Evolutionary conservation across 768 basidiomycete species (phyloP).

Genomic region (Mycena galericulata): DNA sequence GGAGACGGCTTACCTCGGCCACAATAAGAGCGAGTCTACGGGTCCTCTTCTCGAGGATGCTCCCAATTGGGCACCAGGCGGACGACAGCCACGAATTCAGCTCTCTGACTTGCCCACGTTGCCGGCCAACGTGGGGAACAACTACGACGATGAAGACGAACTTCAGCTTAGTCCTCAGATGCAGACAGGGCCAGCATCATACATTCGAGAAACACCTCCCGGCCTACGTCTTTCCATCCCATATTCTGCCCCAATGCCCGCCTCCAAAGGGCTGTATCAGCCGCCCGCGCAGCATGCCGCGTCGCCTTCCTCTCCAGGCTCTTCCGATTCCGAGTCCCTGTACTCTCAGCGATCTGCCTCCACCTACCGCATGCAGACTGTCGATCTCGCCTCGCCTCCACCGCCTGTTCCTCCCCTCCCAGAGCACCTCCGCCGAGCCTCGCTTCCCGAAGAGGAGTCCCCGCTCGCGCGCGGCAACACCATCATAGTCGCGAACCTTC

Average conservation of each 20-base stretch:
- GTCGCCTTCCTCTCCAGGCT: conserved; percentile 8
- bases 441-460: conserved; percentile 26
- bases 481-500: conserved; percentile 19
- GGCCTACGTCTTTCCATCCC: conserved; percentile 20
- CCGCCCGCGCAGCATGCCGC: not conserved
- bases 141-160: conserved; percentile 5
- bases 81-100: not conserved
- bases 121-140: not conserved
- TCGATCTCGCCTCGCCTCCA: conserved; percentile 11
- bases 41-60: conserved; percentile 14
- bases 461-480: conserved; percentile 31
- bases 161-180: conserved; percentile 9
- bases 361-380: conserved; percentile 17
- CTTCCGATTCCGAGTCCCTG: conserved; percentile 25
- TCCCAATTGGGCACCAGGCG: not conserved
- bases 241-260: not conserved
- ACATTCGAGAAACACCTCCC: not conserved
- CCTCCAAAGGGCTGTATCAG: not conserved
- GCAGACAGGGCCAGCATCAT: not conserved
- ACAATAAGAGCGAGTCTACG: conserved; percentile 8
- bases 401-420: conserved; percentile 22
- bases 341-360: conserved; percentile 30
- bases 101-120: not conserved
- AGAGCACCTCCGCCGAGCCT: conserved; percentile 6
- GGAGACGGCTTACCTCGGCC: not conserved